Evolutionary conservation across 2,329 filamentous ascomycete genomes (phyloP), one percentile per base, ranked within the genome.

Genomic region (Fusarium sp.): DNA sequence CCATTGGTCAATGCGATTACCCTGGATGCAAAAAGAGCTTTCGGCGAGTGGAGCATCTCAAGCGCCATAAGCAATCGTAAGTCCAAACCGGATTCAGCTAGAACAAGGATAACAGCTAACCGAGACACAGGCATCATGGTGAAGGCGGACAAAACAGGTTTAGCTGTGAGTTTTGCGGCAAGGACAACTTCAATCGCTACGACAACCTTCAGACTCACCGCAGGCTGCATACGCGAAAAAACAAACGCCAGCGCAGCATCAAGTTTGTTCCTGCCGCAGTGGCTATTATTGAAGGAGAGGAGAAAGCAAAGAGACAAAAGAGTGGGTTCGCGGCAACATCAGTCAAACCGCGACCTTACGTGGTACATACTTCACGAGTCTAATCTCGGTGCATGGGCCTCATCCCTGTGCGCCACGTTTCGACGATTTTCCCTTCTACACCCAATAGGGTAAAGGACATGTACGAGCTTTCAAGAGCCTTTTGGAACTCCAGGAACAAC

Each of bases 41-140:
- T 62, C 82, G 84, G 61, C 81, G 86, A 50, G 83, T 82, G 26
- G 86, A 88, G 74, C 86, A 88, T 64, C 77, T 88, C 19, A 88
- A 87, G 77, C 81, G 86, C 23, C 86, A 88, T 70, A 79, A 83
- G 49, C 80, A 81, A 52, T 83, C 83, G 85, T 87, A 72, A 78
- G 84, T 81, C 21, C 25, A 34, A 43, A 7, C 25, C 10, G 7
- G 7, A 16, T 4, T 42, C 8, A 6, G 4, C 30, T 7, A n/a
- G 25, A 23, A 9, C 9, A 21, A 14, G 30, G 30, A 31, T 31
- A 2, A 9, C 19, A 23, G 13, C 58, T 67, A 18, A 62, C 39
- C 39, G 18, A 28, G 14, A 46, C 9, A 31, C 12, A 59, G 78
- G 31, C 77, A 75, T 41, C 79, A 81, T 25, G 78, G 78, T n/a